Evolutionary conservation across 148 eudicot genomes (phyloP).

Genomic region (Vaccinium myrtillus): DNA sequence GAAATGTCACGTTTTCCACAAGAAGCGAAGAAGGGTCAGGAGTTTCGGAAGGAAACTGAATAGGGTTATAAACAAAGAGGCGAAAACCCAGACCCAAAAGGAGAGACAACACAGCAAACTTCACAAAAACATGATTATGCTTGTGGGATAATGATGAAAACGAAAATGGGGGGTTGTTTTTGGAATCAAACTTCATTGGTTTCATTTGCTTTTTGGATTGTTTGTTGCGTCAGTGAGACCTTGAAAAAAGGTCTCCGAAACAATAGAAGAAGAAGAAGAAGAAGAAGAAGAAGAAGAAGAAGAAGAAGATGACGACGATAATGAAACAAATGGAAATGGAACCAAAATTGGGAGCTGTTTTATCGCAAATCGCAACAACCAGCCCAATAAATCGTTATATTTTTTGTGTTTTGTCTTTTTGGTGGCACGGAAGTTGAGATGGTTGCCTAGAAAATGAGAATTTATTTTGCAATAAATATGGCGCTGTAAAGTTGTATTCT

Average conservation of each 20-base stretch:
- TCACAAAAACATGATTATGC: conserved; percentile 38
- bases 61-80: conserved; percentile 41
- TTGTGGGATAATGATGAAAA: conserved; percentile 23
- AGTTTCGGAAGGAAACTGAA: conserved; percentile 33
- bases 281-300: no score
- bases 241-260: background rate
- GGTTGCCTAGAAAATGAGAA: background rate
- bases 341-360: background rate
- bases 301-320: background rate
- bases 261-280: no score
- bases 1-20: conserved; percentile 6
- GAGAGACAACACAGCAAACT: conserved; percentile 44
- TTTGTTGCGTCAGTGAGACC: background rate
- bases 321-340: background rate
- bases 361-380: background rate
- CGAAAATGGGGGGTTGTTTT: conserved; percentile 14
- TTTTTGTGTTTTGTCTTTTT: background rate
- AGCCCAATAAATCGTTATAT: conserved; percentile 3
- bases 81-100: conserved; percentile 52
- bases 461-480: background rate
- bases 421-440: background rate
- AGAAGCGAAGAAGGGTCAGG: background rate
- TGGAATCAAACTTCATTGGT: conserved; percentile 19
- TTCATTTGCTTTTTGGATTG: background rate
- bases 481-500: background rate